These are phyloP conservation scores for Diplogelasinospora grovesii DNA, from an alignment of 495 filamentous ascomycete species.

Conservation along the genomic window DNA sequence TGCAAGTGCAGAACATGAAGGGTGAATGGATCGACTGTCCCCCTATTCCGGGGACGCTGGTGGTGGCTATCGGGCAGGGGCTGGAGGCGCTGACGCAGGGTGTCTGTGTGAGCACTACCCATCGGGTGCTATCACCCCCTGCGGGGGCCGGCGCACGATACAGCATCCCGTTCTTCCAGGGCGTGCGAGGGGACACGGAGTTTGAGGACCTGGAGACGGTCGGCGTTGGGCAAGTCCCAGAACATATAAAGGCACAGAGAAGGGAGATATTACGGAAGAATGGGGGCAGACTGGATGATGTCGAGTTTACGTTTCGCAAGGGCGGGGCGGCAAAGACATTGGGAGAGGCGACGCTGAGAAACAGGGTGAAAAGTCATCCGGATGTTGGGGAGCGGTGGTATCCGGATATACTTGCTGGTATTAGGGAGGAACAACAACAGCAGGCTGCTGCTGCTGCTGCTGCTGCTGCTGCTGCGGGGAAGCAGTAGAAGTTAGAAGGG, in stretches of 20 bases:
- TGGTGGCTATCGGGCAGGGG: constrained; percentile 90
- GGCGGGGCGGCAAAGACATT: constrained; percentile 56
- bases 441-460: constrained; percentile 4
- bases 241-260: constrained; percentile 52
- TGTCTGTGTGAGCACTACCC: constrained; percentile 80
- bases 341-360: constrained; percentile 78
- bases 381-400: constrained; percentile 88
- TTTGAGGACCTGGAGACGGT: constrained; percentile 60
- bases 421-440: constrained; percentile 39
- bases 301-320: constrained; percentile 71
- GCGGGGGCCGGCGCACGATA: constrained; percentile 66
- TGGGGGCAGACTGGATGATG: constrained; percentile 55
- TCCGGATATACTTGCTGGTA: constrained; percentile 54
- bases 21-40: constrained; percentile 75
- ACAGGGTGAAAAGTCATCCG: constrained; percentile 83
- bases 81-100: constrained; percentile 86
- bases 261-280: constrained; percentile 42
- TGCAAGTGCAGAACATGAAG: constrained; percentile 83
- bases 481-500: too few relatives aligned
- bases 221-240: constrained; percentile 60
- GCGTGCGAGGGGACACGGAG: constrained; percentile 71
- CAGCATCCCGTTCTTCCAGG: constrained; percentile 89
- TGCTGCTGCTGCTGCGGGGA: constrained; percentile 4
- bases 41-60: constrained; percentile 56
- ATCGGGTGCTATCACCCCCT: constrained; percentile 65